These are phyloP conservation scores for Calophaca sinica DNA, from an alignment of 306 rosid species.

Conservation along the genomic window DNA sequence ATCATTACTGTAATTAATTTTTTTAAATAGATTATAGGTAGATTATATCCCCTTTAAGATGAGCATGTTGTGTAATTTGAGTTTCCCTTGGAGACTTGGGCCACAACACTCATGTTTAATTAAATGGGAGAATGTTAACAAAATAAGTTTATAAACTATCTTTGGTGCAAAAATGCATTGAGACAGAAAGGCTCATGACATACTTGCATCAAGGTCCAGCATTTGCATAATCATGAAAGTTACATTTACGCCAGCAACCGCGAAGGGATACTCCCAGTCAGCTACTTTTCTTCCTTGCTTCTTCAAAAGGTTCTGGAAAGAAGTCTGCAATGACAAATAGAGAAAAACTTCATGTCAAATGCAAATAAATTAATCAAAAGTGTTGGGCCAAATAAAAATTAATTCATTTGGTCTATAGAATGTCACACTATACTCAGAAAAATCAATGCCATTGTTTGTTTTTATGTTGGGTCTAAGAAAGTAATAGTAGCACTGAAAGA, in stretches of 20 bases:
- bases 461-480: background rate
- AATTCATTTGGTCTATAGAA: constrained; percentile 4
- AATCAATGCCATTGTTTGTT: background rate
- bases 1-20: too few species aligned
- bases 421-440: background rate
- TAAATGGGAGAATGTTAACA: constrained; percentile 29
- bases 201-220: constrained; percentile 85
- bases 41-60: background rate
- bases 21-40: too few species aligned
- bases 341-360: constrained; percentile 10
- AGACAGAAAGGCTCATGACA: constrained; percentile 35
- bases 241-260: constrained; percentile 88
- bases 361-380: background rate
- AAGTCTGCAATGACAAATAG: constrained; percentile 52
- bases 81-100: background rate
- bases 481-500: constrained; percentile 10
- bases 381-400: background rate
- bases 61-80: constrained; percentile 3
- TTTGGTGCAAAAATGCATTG: constrained; percentile 19
- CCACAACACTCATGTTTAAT: constrained; percentile 26
- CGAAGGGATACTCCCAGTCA: constrained; percentile 87
- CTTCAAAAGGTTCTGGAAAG: constrained; percentile 71
- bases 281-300: constrained; percentile 82
- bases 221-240: constrained; percentile 92
- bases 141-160: background rate